Conservation (phyloP, 164 flowering plant species). For the Berberis thunbergii region DNA sequence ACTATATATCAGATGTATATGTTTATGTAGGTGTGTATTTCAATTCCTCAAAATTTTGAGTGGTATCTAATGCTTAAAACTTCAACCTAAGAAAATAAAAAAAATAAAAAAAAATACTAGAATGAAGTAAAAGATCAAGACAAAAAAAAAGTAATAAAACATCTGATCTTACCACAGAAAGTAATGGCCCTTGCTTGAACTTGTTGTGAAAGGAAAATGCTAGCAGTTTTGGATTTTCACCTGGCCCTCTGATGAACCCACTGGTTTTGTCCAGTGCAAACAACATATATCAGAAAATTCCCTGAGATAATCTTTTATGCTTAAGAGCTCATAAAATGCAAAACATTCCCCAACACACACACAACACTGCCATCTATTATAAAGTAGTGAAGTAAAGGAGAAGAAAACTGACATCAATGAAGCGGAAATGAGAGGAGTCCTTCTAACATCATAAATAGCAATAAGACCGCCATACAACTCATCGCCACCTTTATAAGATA, state of each 20-base stretch:
- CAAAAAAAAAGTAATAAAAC: not conserved
- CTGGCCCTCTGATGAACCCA: conserved; percentile 96
- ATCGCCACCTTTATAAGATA: conserved; percentile 75
- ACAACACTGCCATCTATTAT: not conserved
- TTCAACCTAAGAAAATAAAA: not conserved
- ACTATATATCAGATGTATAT: too few relatives aligned
- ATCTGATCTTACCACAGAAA: conserved; percentile 62
- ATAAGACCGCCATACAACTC: conserved; percentile 70
- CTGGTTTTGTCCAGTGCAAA: conserved; percentile 24
- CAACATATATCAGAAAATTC: conserved; percentile 5
- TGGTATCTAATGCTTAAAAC: too few relatives aligned
- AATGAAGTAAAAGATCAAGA: not conserved
- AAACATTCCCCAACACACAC: not conserved
- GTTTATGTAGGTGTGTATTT: too few relatives aligned
- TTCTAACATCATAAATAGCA: conserved; percentile 73
- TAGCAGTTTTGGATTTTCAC: conserved; percentile 72
- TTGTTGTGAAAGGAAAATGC: conserved; percentile 80
- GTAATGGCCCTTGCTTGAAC: conserved; percentile 84
- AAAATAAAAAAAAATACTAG: not conserved
- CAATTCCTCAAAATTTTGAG: not conserved
- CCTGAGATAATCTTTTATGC: not conserved
- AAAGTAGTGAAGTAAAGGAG: not conserved
- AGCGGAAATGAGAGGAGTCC: conserved; percentile 66
- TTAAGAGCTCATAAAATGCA: not conserved
- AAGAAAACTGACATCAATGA: conserved; percentile 61